Evolutionary conservation across 495 filamentous ascomycete species (phyloP).

Genomic region (Penicillium pulvis): DNA sequence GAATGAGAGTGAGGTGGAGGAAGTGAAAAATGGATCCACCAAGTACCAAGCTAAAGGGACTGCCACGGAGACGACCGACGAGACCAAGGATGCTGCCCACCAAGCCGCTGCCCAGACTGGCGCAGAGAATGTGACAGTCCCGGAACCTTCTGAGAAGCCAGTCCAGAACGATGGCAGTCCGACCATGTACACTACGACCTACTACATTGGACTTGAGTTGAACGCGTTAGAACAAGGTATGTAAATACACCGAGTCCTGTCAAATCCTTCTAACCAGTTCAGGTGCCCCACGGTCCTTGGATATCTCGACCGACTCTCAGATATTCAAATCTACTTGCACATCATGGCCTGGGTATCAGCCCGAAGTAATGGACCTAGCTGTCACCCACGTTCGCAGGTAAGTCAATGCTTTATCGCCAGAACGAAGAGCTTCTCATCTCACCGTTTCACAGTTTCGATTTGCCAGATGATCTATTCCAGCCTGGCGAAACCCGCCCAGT

Average conservation of each 20-base stretch:
- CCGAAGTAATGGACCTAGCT: constrained; percentile 63
- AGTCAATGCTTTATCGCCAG: constrained; percentile 26
- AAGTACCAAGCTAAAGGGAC: constrained; percentile 63
- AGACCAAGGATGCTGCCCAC: constrained; percentile 57
- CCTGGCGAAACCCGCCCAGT: constrained; percentile 72
- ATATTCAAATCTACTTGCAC: constrained; percentile 73
- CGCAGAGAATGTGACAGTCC: constrained; percentile 45
- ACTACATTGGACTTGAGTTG: constrained; percentile 82
- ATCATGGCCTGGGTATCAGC: constrained; percentile 65
- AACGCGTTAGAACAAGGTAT: constrained; percentile 38
- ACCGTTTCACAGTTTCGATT: constrained; percentile 62
- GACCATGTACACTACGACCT: constrained; percentile 80
- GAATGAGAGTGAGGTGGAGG: constrained; percentile 68
- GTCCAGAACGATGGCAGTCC: constrained; percentile 25
- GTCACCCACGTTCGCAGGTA: constrained; percentile 79
- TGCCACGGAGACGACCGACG: constrained; percentile 61
- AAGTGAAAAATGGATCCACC: constrained; percentile 70
- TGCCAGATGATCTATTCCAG: constrained; percentile 88
- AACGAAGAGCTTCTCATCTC: constrained; percentile 10
- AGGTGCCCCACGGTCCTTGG: constrained; percentile 56
- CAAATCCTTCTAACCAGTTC: background rate
- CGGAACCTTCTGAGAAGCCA: constrained; percentile 27
- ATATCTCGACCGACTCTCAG: constrained; percentile 71
- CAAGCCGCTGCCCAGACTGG: constrained; percentile 51
- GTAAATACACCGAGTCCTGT: constrained; percentile 1